Evolutionary conservation across 2,329 filamentous ascomycete species (phyloP), one percentile per base, ranked within the genome.

Genomic region (Phaeosphaeria sp.): DNA sequence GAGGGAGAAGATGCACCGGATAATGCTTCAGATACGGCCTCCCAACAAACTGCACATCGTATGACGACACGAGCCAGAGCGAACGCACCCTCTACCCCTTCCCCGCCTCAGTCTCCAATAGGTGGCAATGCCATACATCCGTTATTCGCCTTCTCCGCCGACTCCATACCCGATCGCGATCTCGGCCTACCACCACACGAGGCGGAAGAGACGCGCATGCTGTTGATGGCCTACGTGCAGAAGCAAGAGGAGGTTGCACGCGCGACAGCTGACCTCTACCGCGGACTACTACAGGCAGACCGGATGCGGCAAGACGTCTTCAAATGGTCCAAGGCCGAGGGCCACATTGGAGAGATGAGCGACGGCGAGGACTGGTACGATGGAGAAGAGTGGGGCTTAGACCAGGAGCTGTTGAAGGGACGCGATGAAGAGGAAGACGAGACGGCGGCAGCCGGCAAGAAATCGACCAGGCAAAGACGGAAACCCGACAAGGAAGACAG

Each of bases 341-440:
- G 85, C 21, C 91, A 94, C 71, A 76, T 88, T 17, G 86, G 88
- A 49, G 91, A 93, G 74, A 88, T 95, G 88, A 93, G 90, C 50
- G 92, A 96, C 73, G 91, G 91, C 11, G 92, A 96, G 80, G 92
- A 96, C 74, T 96, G 91, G 90, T 93, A 93, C 72, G 92, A 96
- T 76, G 86, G 86, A 70, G 89, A 92, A 52, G 90, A 92, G 78
- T 94, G 91, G 91, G 86, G 86, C 0, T 75, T 95, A 49, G 84
- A 86, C 8, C 89, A 91, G 60, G 89, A 91, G 64, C 78, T 94
- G 7, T 89, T 91, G 74, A 95, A 95, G 79, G 91, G 91, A 0
- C 89, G 91, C 68, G 90, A 93, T 71, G 91, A 94, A 69, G 91
- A 95, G 72, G 91, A 94, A 24, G 81, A 83, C 72, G 91, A 93